phyloP scores from a whole-genome alignment of 768 basidiomycete species.

The Auriscalpium microsporum region DNA sequence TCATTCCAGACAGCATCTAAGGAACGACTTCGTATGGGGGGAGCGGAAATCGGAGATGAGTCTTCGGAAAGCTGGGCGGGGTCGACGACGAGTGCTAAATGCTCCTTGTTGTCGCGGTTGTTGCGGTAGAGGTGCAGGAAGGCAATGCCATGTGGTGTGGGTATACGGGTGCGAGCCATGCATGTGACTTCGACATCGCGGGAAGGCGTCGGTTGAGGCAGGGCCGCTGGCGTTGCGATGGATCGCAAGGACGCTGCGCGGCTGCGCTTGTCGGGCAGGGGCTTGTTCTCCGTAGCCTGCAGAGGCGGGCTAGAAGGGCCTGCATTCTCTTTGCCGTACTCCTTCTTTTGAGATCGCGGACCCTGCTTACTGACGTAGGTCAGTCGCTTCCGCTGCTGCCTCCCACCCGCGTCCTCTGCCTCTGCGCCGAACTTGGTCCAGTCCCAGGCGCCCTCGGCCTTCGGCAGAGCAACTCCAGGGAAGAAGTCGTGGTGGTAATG shows the following conservation, averaged over 20 bases:
- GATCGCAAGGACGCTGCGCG: constrained; percentile 7
- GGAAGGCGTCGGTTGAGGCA: constrained; percentile 1
- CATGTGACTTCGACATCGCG: constrained; percentile 67
- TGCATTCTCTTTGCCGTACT: constrained; percentile 43
- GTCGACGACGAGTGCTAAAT: constrained; percentile 92
- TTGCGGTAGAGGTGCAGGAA: constrained; percentile 96
- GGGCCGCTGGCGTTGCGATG: constrained; percentile 14
- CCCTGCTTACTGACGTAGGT: constrained; percentile 70
- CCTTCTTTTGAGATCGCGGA: constrained; percentile 55
- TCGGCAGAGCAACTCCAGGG: constrained; percentile 45
- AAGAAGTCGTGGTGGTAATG: constrained; percentile 81
- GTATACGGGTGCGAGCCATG: constrained; percentile 95
- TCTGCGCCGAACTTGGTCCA: constrained; percentile 46
- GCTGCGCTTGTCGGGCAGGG: constrained; percentile 27
- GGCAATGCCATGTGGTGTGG: constrained; percentile 87
- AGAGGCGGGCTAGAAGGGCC: constrained; percentile 28
- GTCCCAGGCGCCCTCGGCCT: constrained; percentile 46
- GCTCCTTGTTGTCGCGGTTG: constrained; percentile 86
- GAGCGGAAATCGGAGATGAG: constrained; percentile 24
- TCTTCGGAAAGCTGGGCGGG: constrained; percentile 68
- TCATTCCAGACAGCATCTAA: constrained; percentile 81
- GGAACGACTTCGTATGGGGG: constrained; percentile 65
- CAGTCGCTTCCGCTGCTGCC: constrained; percentile 37
- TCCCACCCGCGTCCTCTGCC: constrained; percentile 30
- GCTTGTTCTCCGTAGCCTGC: constrained; percentile 31